A percentile compares a stretch with the other conserved stretches of the same genome.
Conservation (phyloP, 208 protist genomes). For the Acanthamoeba healyi region DNA sequence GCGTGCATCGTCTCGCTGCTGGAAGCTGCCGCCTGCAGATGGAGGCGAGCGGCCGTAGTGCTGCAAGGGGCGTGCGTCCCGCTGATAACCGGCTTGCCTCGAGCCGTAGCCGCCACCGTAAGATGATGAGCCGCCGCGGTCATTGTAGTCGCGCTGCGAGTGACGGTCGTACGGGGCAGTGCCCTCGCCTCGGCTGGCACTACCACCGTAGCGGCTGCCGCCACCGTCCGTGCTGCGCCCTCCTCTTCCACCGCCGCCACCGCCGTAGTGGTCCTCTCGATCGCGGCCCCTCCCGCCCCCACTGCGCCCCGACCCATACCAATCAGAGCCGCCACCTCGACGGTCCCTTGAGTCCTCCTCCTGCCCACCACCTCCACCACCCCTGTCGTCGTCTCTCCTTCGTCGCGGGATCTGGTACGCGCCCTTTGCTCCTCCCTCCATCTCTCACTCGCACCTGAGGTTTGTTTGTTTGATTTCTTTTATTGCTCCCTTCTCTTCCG, state of each 20-base stretch:
- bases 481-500: not conserved
- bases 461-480: not conserved
- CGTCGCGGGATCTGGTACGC: not conserved
- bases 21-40: not conserved
- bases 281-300: no score
- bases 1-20: not conserved
- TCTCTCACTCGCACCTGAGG: not conserved
- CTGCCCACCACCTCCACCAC: not conserved
- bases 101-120: not conserved
- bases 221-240: no score
- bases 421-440: not conserved
- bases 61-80: not conserved
- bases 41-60: not conserved
- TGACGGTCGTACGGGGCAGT: not conserved
- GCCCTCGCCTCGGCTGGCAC: not conserved
- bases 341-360: not conserved
- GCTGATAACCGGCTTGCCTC: not conserved
- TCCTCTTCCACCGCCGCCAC: no score
- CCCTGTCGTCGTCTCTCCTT: not conserved
- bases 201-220: not conserved
- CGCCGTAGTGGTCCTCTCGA: not conserved
- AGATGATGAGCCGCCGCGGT: not conserved
- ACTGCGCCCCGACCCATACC: not conserved
- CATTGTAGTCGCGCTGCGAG: no score
- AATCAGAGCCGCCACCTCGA: no score